Evolutionary conservation across 2,329 filamentous ascomycete species (phyloP), one percentile per base, ranked within the genome.

Genomic region (Chrysoporthe cubensis): DNA sequence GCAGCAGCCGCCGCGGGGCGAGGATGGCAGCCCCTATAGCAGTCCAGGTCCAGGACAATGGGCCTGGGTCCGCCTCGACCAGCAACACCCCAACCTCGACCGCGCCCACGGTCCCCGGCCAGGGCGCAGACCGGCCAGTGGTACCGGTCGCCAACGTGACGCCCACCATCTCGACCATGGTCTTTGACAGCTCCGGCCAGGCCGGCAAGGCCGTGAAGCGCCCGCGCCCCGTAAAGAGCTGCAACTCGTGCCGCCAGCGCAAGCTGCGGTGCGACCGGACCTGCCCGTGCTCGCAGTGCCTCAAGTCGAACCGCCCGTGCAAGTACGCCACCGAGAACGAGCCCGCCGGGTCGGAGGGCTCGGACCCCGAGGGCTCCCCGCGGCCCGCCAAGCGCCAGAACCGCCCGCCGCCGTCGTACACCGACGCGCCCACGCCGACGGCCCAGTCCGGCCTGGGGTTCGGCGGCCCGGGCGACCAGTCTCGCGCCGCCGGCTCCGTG

Each of bases 251-350:
- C 72, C 81, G 86, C 65, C 87, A 87, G 74, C 81, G 86, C 72
- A 88, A 87, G 74, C 76, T 87, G 5, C 80, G 82, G 68, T 88
- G 86, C 75, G 85, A 88, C 74, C 81, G 86, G 57, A 78, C 82
- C n/a, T 79, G 80, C 56, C 85, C 85, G 4, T 88, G 86, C 72
- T 84, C 84, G 6, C 85, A 88, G 74, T 88, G 86, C 73, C 83
- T 85, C 62, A 87, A 85, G 74, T 85, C 84, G n/a, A 82, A 80
- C 71, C 83, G 85, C 46, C 73, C 76, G 50, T 88, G 85, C 77
- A 83, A 79, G 71, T 88, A 87, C 71, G 79, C 83, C 34, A 79
- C 83, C 26, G 82, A 85, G 66, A 80, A 83, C 43, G 82, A 84
- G 9, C 79, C 78, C 44, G 82, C 81, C 71, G 74, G 82, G 14